These are phyloP conservation scores for Cladosporium cucumerinum DNA, from an alignment of 2,329 filamentous ascomycete species.

Conservation along the genomic window DNA sequence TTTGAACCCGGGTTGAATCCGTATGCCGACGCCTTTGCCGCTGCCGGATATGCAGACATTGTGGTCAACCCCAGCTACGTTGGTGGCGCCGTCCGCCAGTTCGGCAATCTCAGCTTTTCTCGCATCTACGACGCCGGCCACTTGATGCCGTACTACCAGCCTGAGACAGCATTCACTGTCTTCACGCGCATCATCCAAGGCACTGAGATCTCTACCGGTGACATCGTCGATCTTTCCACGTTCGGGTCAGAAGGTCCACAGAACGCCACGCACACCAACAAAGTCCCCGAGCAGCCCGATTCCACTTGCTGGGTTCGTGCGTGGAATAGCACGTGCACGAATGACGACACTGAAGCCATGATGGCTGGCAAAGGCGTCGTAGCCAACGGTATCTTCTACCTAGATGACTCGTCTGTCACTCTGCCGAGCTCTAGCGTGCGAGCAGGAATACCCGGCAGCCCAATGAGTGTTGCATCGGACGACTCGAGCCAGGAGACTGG, in stretches of 20 bases:
- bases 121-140: conserved; percentile 54
- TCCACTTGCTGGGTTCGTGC: conserved; percentile 61
- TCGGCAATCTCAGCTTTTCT: conserved; percentile 60
- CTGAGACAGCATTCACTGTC: conserved; percentile 52
- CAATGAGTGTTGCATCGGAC: conserved; percentile 12
- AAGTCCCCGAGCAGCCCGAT: conserved; percentile 45
- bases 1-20: conserved; percentile 18
- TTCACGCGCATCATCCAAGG: conserved; percentile 53
- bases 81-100: conserved; percentile 71
- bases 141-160: conserved; percentile 50
- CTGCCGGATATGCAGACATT: conserved; percentile 70
- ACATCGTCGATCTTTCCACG: conserved; percentile 47
- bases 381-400: conserved; percentile 58
- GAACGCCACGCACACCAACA: conserved; percentile 57
- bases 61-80: conserved; percentile 65
- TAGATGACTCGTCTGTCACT: conserved; percentile 37
- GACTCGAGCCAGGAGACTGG: conserved; percentile 7
- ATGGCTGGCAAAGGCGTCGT: conserved; percentile 52
- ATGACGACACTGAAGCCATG: conserved; percentile 50
- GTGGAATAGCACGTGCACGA: conserved; percentile 51
- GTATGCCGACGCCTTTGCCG: conserved; percentile 56
- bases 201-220: conserved; percentile 48
- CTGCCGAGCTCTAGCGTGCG: conserved; percentile 33
- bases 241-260: conserved; percentile 58
- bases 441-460: conserved; percentile 34